phyloP scores from a whole-genome alignment of 73 alveolate genomes.

The Paramecium bursaria region DNA sequence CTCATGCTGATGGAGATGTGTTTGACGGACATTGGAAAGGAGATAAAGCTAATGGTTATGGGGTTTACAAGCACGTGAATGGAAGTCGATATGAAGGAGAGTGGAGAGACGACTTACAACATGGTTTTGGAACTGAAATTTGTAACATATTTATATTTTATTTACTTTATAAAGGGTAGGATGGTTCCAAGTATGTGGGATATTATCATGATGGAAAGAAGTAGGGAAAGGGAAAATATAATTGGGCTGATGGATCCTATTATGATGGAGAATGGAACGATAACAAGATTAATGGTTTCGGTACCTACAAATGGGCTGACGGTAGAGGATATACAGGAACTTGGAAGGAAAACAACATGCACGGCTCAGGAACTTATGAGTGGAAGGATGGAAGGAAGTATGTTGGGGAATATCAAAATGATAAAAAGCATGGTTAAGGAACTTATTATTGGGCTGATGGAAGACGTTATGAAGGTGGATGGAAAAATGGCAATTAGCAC shows the following conservation, averaged over 20 bases:
- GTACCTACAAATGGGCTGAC: conserved; percentile 86
- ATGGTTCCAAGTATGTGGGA: conserved; percentile 72
- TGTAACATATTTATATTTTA: conserved; percentile 28
- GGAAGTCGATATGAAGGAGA: conserved; percentile 47
- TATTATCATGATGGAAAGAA: conserved; percentile 68
- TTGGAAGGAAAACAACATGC: conserved; percentile 64
- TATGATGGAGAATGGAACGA: conserved; percentile 86
- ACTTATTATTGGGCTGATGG: conserved; percentile 85
- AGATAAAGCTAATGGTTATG: conserved; percentile 48
- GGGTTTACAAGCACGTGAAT: conserved; percentile 28
- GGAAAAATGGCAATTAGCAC: conserved; percentile 83
- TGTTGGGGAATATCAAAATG: conserved; percentile 70
- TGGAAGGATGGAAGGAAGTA: conserved; percentile 70
- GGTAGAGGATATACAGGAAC: conserved; percentile 83
- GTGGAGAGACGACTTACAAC: conserved; percentile 46
- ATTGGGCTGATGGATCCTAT: conserved; percentile 79
- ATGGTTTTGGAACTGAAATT: conserved; percentile 42
- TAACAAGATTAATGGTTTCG: conserved; percentile 70
- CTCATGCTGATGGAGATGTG: conserved; percentile 83
- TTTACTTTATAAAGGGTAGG: conserved; percentile 69
- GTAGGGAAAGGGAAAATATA: conserved; percentile 70
- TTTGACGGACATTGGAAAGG: conserved; percentile 86
- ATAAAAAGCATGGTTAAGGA: conserved; percentile 81
- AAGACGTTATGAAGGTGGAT: conserved; percentile 78
- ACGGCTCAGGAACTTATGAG: conserved; percentile 59